Evolutionary conservation across 2,329 filamentous ascomycete genomes (phyloP).

Genomic region (Nothophoma quercina): DNA sequence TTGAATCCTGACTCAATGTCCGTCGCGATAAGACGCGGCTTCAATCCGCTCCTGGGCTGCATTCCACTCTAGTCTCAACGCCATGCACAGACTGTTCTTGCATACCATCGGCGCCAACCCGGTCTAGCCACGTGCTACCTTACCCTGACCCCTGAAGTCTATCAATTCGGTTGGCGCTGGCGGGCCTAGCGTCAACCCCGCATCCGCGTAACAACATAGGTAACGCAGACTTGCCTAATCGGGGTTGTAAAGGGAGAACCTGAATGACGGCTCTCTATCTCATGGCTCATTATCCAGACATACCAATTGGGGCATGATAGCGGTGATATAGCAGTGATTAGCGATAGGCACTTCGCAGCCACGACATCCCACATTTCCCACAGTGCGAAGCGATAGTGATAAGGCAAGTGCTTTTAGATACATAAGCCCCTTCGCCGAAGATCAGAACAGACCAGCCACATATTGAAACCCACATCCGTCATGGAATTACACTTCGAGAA

Average conservation of each 20-base stretch:
- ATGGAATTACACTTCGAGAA: too few species aligned
- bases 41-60: background rate
- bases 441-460: too few species aligned
- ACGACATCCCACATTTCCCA: background rate
- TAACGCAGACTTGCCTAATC: background rate
- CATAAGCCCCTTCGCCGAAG: background rate
- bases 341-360: background rate
- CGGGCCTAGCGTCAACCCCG: constrained; percentile 3
- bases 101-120: background rate
- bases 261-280: background rate
- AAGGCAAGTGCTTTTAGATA: background rate
- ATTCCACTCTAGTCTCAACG: too few species aligned
- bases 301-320: background rate
- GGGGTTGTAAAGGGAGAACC: constrained; percentile 3
- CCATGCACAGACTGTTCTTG: too few species aligned
- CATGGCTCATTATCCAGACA: background rate
- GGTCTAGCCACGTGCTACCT: background rate
- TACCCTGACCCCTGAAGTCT: background rate
- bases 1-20: too few species aligned
- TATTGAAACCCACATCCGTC: too few species aligned
- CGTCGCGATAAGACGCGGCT: background rate
- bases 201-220: background rate
- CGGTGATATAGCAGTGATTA: background rate
- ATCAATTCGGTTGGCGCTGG: too few species aligned
- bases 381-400: background rate